Evolutionary conservation across 2,329 filamentous ascomycete species (phyloP).

Genomic region (Trichophyton schoenleinii): DNA sequence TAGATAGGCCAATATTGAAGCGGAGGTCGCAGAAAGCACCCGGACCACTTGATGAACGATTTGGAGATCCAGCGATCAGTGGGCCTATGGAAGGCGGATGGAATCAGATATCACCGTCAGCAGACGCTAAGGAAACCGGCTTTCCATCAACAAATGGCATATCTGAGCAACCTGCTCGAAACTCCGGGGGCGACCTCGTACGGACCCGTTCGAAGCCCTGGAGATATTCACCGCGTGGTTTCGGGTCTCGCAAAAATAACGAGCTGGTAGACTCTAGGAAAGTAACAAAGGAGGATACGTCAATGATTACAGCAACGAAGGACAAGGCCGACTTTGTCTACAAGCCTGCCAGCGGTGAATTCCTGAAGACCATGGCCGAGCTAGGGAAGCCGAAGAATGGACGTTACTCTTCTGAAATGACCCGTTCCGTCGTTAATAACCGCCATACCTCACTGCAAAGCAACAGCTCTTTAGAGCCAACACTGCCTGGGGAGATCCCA

Average conservation of each 20-base stretch:
- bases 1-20: conserved; percentile 11
- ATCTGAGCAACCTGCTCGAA: neutral
- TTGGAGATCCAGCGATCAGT: conserved; percentile 13
- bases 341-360: conserved; percentile 14
- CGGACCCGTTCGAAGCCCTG: neutral
- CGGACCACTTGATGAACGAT: conserved; percentile 11
- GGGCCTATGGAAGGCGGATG: conserved; percentile 15
- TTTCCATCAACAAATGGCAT: neutral
- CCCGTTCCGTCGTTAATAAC: neutral
- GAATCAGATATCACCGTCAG: conserved; percentile 11
- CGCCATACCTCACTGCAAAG: neutral
- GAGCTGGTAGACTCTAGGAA: neutral
- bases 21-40: conserved; percentile 10
- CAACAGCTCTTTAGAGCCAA: conserved; percentile 8
- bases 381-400: conserved; percentile 11
- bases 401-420: neutral
- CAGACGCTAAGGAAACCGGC: neutral
- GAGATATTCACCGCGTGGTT: neutral
- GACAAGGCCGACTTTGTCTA: conserved; percentile 12
- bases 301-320: neutral
- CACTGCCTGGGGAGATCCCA: conserved; percentile 8
- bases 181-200: neutral
- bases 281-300: neutral
- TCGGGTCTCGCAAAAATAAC: neutral
- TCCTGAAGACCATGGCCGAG: conserved; percentile 14